A percentile compares a stretch with the other conserved stretches of the same genome.
Evolutionary conservation across 352 stramenopile genomes (phyloP).

Genomic region (Elongisporangium senticosum): DNA sequence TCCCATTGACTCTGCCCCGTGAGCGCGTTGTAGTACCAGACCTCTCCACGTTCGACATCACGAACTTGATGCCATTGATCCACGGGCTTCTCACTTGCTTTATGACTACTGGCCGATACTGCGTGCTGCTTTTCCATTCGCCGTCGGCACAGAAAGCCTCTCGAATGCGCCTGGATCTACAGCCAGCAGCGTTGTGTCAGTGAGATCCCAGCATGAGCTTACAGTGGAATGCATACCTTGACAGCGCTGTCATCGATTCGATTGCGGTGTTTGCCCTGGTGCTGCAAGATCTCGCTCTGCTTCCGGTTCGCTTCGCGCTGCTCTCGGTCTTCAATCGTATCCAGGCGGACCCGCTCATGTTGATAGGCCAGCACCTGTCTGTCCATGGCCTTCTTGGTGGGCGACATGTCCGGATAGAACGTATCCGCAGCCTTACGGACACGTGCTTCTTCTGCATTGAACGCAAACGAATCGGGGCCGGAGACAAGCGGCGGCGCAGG

Average conservation of each 20-base stretch:
- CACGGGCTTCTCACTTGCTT: background rate
- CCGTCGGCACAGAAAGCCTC: constrained; percentile 47
- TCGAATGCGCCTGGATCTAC: constrained; percentile 62
- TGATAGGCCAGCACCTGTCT: constrained; percentile 30
- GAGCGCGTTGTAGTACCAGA: constrained; percentile 78
- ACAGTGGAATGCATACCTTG: constrained; percentile 13
- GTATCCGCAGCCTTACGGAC: constrained; percentile 49
- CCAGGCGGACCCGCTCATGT: constrained; percentile 33
- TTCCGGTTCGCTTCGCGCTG: constrained; percentile 9
- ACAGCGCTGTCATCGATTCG: constrained; percentile 46
- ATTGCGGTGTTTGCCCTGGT: constrained; percentile 18
- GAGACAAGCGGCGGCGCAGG: background rate
- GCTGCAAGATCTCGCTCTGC: constrained; percentile 12
- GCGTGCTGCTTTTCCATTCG: constrained; percentile 16
- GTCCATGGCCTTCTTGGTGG: constrained; percentile 43
- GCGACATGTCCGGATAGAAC: constrained; percentile 50
- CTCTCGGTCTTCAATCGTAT: constrained; percentile 21
- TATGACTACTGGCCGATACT: background rate
- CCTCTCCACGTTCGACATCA: constrained; percentile 55
- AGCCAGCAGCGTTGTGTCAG: background rate
- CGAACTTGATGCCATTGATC: constrained; percentile 69
- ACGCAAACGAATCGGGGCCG: constrained; percentile 33
- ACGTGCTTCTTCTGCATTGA: constrained; percentile 46
- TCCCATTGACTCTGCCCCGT: constrained; percentile 80
- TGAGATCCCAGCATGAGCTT: background rate